phyloP scores from a whole-genome alignment of 2,329 filamentous ascomycete species.

The Diaporthe citri region DNA sequence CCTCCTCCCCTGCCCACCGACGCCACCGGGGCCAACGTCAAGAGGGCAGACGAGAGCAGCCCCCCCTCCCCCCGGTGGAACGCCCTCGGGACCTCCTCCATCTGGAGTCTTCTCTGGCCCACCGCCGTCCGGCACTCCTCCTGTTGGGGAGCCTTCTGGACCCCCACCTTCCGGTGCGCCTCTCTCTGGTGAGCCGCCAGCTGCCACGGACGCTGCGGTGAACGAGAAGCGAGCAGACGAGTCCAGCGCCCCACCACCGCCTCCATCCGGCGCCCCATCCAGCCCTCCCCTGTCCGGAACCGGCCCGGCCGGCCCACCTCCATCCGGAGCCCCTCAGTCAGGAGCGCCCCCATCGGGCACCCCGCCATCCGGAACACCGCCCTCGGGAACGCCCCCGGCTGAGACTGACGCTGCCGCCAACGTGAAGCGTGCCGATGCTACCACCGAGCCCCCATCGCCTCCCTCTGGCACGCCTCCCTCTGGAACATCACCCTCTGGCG shows the following conservation, averaged over 20 bases:
- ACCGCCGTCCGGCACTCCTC: neutral
- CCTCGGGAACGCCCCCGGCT: slow-evolving; percentile 6
- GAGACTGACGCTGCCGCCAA: slow-evolving; percentile 1
- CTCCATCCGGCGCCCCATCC: neutral
- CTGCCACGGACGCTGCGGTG: neutral
- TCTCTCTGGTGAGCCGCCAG: neutral
- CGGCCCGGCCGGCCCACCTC: neutral
- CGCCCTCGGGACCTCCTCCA: neutral
- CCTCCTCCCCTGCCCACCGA: neutral
- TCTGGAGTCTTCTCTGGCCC: neutral
- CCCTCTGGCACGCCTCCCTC: neutral
- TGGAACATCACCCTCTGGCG: neutral
- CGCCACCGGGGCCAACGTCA: neutral
- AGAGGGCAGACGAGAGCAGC: slow-evolving; percentile 6
- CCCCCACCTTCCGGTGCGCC: neutral
- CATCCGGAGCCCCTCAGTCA: neutral
- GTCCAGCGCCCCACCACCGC: slow-evolving; percentile 13
- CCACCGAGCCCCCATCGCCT: neutral
- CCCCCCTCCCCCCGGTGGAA: neutral
- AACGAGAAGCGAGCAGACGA: slow-evolving; percentile 7
- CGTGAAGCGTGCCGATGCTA: neutral
- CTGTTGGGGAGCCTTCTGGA: neutral
- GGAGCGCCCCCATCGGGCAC: neutral
- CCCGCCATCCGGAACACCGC: slow-evolving; percentile 3
- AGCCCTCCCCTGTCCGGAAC: neutral